These are phyloP conservation scores for Chenopodium formosanum DNA, from an alignment of 148 eudicot genomes.

Conservation along the genomic window DNA sequence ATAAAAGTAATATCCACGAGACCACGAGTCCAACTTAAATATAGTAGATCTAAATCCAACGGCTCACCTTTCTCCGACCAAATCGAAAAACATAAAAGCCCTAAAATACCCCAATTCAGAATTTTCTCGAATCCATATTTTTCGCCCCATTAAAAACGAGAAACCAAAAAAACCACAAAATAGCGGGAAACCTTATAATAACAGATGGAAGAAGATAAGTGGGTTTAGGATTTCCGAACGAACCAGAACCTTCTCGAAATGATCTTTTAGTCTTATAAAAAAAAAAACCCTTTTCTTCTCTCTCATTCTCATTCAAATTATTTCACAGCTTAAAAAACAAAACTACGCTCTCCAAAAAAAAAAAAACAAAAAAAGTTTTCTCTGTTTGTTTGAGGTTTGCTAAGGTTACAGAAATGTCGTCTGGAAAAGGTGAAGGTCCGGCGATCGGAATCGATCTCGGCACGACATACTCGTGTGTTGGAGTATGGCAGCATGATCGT, in stretches of 20 bases:
- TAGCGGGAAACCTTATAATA: conserved; percentile 10
- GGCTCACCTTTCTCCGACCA: conserved; percentile 1
- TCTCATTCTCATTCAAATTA: neutral
- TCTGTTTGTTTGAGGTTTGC: neutral
- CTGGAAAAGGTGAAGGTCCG: conserved; percentile 53
- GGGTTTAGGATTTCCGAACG: conserved; percentile 1
- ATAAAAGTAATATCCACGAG: neutral
- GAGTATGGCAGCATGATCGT: conserved; percentile 56
- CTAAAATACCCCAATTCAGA: neutral
- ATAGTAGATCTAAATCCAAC: neutral
- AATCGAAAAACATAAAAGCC: neutral
- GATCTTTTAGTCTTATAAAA: neutral
- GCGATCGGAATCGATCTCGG: conserved; percentile 56
- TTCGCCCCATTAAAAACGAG: neutral
- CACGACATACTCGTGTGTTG: conserved; percentile 52
- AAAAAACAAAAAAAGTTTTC: too few species aligned
- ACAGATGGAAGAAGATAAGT: neutral
- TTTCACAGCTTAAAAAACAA: neutral
- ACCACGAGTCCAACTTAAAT: neutral
- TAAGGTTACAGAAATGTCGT: conserved; percentile 26
- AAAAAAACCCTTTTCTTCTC: neutral
- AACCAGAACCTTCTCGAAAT: conserved; percentile 34
- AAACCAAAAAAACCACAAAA: neutral
- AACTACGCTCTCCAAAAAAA: neutral
- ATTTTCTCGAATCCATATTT: conserved; percentile 5